A percentile compares a stretch with the other conserved stretches of the same genome.
Evolutionary conservation across 768 basidiomycete genomes (phyloP).

Genomic region (Phanerochaete sordida): DNA sequence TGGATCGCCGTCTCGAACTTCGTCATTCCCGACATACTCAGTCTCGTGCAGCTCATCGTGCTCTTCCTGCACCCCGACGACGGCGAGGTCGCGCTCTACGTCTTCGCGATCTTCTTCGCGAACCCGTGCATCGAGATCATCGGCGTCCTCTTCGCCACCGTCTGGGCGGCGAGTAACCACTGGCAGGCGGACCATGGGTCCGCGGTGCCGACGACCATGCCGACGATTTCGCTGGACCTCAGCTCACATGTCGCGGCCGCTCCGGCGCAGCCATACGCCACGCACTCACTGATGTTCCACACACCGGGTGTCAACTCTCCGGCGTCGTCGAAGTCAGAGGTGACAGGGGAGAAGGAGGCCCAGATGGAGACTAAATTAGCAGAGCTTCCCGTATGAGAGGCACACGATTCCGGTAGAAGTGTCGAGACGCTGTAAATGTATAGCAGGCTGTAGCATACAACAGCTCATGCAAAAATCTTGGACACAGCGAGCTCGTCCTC

Average conservation of each 20-base stretch:
- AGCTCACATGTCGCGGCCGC: no score
- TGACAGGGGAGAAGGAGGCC: no score
- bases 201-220: no score
- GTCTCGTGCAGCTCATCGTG: background rate
- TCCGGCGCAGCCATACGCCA: no score
- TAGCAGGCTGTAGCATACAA: background rate
- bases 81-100: background rate
- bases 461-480: conserved; percentile 77
- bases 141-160: conserved; percentile 3
- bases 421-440: background rate
- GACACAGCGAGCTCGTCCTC: conserved; percentile 82
- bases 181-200: background rate
- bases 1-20: conserved; percentile 6
- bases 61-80: background rate
- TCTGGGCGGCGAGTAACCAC: background rate
- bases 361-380: no score
- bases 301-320: no score
- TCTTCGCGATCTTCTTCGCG: background rate
- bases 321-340: no score
- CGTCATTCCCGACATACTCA: conserved; percentile 4
- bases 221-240: no score
- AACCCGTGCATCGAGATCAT: conserved; percentile 1
- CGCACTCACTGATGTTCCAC: no score
- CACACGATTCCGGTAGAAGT: no score
- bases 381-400: no score